Percentiles rank a stretch among this genome's conserved stretches.
Conservation (phyloP, 495 filamentous ascomycete genomes). For the Aspergillus sparsus region DNA sequence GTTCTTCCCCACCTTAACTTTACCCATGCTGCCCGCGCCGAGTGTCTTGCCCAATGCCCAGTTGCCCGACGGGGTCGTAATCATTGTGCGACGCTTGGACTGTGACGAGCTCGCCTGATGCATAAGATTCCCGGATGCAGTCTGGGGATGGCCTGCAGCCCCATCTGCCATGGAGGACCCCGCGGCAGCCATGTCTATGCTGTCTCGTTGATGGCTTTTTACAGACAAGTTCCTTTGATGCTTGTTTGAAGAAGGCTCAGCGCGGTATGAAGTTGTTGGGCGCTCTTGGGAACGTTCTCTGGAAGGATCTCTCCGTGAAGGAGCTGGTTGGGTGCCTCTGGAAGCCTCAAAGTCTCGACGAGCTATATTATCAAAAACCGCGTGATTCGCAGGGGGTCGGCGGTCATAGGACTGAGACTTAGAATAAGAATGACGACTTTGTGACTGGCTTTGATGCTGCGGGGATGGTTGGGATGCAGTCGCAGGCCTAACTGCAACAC, state of each 20-base stretch:
- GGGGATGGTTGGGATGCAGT: slow-evolving; percentile 39
- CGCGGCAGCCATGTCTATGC: slow-evolving; percentile 57
- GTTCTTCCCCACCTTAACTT: slow-evolving; percentile 85
- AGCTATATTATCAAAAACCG: slow-evolving; percentile 53
- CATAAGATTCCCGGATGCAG: slow-evolving; percentile 39
- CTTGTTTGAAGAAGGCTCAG: slow-evolving; percentile 49
- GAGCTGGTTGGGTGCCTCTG: slow-evolving; percentile 48
- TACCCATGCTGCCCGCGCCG: slow-evolving; percentile 96
- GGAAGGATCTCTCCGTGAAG: slow-evolving; percentile 56
- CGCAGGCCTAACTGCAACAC: slow-evolving; percentile 50
- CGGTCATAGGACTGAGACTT: slow-evolving; percentile 54
- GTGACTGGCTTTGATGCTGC: slow-evolving; percentile 28
- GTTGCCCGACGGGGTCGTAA: slow-evolving; percentile 78
- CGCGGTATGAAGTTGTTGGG: slow-evolving; percentile 48
- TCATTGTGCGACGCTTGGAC: slow-evolving; percentile 74
- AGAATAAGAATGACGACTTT: slow-evolving; percentile 44
- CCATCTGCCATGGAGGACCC: slow-evolving; percentile 40
- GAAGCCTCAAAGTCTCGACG: slow-evolving; percentile 60
- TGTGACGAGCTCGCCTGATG: slow-evolving; percentile 44
- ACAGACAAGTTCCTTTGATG: slow-evolving; percentile 50
- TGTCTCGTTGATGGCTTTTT: slow-evolving; percentile 49
- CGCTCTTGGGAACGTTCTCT: slow-evolving; percentile 53
- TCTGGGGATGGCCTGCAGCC: slow-evolving; percentile 45
- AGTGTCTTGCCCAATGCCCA: slow-evolving; percentile 97
- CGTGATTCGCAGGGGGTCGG: slow-evolving; percentile 53